phyloP scores from a whole-genome alignment of 208 protist species.

The Leishmania guyanensis region DNA sequence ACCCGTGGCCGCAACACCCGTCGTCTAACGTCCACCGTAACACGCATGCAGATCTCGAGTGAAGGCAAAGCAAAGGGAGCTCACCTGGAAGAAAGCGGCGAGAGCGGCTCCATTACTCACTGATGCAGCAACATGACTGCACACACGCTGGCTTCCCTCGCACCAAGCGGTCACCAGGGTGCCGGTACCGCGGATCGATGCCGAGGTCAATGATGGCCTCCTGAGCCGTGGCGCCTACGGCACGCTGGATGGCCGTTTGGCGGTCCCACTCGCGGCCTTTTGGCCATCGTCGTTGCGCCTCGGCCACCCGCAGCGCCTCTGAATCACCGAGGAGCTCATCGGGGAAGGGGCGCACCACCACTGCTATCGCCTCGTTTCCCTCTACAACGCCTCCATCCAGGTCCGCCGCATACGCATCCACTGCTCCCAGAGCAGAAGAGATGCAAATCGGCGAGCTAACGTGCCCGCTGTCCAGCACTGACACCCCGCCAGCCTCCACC shows the following conservation, averaged over 20 bases:
- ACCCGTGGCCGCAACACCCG: neutral
- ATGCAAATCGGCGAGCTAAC: conserved; percentile 31
- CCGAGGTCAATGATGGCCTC: conserved; percentile 70
- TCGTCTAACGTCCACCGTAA: no score
- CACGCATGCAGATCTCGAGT: neutral
- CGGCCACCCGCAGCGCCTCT: conserved; percentile 10
- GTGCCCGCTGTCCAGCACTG: conserved; percentile 50
- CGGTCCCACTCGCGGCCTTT: conserved; percentile 82
- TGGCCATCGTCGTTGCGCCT: conserved; percentile 35
- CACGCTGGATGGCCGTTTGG: conserved; percentile 62
- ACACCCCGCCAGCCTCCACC: neutral
- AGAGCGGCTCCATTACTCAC: neutral
- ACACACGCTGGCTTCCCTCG: neutral
- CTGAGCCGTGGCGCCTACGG: conserved; percentile 62
- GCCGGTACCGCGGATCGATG: conserved; percentile 73
- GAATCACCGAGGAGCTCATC: conserved; percentile 31
- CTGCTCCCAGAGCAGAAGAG: neutral
- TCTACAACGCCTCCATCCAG: conserved; percentile 1
- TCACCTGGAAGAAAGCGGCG: neutral
- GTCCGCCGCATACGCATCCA: neutral
- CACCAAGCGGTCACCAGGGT: conserved; percentile 41
- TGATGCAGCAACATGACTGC: neutral
- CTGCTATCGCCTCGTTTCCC: conserved; percentile 18
- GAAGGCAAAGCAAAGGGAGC: neutral
- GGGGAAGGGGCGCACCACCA: conserved; percentile 56